Conservation (phyloP, 164 flowering plant species). For the Sedum album region DNA sequence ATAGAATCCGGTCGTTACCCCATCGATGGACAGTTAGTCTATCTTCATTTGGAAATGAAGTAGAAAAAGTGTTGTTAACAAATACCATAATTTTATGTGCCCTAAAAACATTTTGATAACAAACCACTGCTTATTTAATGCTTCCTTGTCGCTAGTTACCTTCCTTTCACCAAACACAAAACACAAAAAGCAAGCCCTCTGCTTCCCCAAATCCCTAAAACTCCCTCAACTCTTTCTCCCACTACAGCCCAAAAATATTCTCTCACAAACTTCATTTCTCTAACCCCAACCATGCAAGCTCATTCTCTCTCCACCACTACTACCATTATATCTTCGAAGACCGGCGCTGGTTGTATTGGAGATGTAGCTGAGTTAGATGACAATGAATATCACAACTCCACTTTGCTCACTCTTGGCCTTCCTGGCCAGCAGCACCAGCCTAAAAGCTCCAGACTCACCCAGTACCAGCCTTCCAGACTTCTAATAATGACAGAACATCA, state of each 20-base stretch:
- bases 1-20: too few species aligned
- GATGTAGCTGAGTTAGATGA: neutral
- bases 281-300: slow-evolving; percentile 2
- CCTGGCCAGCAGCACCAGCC: slow-evolving; percentile 34
- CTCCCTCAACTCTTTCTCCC: neutral
- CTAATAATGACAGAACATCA: neutral
- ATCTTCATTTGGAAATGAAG: too few species aligned
- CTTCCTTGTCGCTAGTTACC: slow-evolving; percentile 5
- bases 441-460: neutral
- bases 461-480: neutral
- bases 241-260: too few species aligned
- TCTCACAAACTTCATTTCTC: neutral
- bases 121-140: slow-evolving; percentile 1
- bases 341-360: neutral
- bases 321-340: neutral
- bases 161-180: slow-evolving; percentile 2
- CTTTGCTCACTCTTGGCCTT: slow-evolving; percentile 44
- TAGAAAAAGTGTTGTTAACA: too few species aligned
- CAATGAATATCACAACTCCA: slow-evolving; percentile 38
- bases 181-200: neutral
- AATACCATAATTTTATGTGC: neutral
- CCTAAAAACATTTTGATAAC: neutral
- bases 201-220: neutral
- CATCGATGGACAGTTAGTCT: neutral
- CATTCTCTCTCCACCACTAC: slow-evolving; percentile 1